These are phyloP conservation scores for Pneumocystis carinii DNA, from an alignment of 1,139 yeast genomes.

Conservation along the genomic window DNA sequence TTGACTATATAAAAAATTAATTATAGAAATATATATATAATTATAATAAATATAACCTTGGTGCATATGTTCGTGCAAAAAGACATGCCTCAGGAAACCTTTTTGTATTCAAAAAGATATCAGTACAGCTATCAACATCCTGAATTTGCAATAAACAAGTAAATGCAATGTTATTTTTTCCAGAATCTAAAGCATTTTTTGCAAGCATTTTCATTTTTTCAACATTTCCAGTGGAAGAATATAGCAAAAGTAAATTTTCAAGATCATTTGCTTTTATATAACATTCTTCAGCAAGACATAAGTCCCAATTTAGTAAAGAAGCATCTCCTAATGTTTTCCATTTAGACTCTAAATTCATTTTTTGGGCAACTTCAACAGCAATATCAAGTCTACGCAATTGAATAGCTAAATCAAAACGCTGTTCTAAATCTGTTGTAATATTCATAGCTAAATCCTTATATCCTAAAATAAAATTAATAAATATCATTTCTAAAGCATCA, in stretches of 20 bases:
- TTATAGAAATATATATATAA: background rate
- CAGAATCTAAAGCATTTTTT: constrained; percentile 45
- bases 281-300: constrained; percentile 65
- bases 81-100: constrained; percentile 76
- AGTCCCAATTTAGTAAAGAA: constrained; percentile 63
- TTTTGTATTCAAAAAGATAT: constrained; percentile 51
- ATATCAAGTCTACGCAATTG: constrained; percentile 50
- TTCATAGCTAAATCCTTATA: constrained; percentile 59
- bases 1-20: background rate
- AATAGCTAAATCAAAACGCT: constrained; percentile 69
- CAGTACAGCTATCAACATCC: constrained; percentile 48
- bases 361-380: constrained; percentile 57
- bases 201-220: constrained; percentile 49
- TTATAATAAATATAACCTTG: constrained; percentile 1
- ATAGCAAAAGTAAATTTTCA: constrained; percentile 64
- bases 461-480: background rate
- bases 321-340: constrained; percentile 91
- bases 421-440: constrained; percentile 71
- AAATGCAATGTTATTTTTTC: constrained; percentile 82
- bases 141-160: constrained; percentile 83
- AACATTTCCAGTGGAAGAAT: constrained; percentile 66
- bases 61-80: constrained; percentile 55
- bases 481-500: background rate
- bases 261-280: constrained; percentile 70
- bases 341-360: constrained; percentile 41